A percentile compares a stretch with the other conserved stretches of the same genome.
These are phyloP conservation scores for Carex scoparia DNA, from an alignment of 176 grass and related monocot genomes.

Conservation along the genomic window DNA sequence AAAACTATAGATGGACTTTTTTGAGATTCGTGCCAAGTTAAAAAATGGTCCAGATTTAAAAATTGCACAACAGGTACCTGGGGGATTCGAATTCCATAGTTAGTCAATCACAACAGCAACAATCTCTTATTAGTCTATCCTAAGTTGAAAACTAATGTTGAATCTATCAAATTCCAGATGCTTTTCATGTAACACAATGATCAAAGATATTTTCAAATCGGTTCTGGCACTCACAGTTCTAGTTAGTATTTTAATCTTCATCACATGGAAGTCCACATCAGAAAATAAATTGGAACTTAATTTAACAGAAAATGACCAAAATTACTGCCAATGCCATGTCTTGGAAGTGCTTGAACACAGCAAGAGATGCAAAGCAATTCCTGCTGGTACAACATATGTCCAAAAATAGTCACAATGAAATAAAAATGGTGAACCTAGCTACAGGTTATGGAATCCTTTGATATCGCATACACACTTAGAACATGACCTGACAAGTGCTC, in stretches of 20 bases:
- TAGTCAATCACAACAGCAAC: too few species aligned
- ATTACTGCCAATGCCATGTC: slow-evolving; percentile 59
- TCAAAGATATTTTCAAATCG: background rate
- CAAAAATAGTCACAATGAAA: too few species aligned
- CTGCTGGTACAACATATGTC: too few species aligned
- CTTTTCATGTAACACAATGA: background rate
- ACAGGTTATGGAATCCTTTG: too few species aligned
- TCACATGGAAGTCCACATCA: background rate
- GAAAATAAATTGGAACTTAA: background rate
- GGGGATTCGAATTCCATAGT: too few species aligned
- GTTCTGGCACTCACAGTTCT: background rate
- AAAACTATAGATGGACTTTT: too few species aligned
- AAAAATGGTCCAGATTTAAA: too few species aligned
- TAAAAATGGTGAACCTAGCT: too few species aligned
- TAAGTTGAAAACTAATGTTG: background rate
- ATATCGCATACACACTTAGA: too few species aligned
- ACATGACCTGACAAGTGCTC: too few species aligned
- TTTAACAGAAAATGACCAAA: background rate
- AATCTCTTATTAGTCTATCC: background rate
- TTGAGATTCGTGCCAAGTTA: too few species aligned
- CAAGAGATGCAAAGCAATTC: background rate
- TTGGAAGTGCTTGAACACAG: slow-evolving; percentile 77
- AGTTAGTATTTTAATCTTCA: background rate
- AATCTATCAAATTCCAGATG: background rate
- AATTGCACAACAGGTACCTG: too few species aligned